These are phyloP conservation scores for Diaporthe sp. DNA, from an alignment of 2,329 filamentous ascomycete species.

Conservation along the genomic window DNA sequence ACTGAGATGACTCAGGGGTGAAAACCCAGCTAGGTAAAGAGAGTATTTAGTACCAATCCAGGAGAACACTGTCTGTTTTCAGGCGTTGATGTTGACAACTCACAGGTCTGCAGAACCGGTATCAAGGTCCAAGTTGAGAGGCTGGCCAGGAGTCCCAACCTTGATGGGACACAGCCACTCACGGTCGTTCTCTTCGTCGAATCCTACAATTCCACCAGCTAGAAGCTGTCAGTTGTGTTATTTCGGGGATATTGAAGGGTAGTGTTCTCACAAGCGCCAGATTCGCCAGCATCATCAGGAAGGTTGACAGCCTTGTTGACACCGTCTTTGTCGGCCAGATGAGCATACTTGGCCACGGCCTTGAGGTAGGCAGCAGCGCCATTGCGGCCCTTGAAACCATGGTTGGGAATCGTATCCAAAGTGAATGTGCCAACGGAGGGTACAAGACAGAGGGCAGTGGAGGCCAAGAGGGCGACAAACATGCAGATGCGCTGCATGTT, in stretches of 20 bases:
- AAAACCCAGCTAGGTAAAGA: constrained; percentile 62
- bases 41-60: constrained; percentile 32
- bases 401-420: constrained; percentile 52
- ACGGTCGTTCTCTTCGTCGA: constrained; percentile 54
- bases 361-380: constrained; percentile 46
- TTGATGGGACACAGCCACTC: constrained; percentile 73
- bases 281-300: neutral
- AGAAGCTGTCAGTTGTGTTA: neutral
- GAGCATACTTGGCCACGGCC: constrained; percentile 45
- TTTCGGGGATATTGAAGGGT: constrained; percentile 9
- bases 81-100: constrained; percentile 53
- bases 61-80: neutral
- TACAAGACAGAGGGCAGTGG: constrained; percentile 10
- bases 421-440: constrained; percentile 42
- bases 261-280: constrained; percentile 39
- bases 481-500: constrained; percentile 34
- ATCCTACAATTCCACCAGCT: constrained; percentile 45
- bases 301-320: constrained; percentile 36
- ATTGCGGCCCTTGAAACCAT: constrained; percentile 46
- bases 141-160: constrained; percentile 69
- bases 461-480: constrained; percentile 33
- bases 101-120: constrained; percentile 75
- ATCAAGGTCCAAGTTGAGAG: constrained; percentile 76
- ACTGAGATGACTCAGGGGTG: constrained; percentile 58
- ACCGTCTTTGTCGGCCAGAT: constrained; percentile 54